These are phyloP conservation scores for Salvia miltiorrhiza DNA, from an alignment of 257 asterid species.

Conservation along the genomic window DNA sequence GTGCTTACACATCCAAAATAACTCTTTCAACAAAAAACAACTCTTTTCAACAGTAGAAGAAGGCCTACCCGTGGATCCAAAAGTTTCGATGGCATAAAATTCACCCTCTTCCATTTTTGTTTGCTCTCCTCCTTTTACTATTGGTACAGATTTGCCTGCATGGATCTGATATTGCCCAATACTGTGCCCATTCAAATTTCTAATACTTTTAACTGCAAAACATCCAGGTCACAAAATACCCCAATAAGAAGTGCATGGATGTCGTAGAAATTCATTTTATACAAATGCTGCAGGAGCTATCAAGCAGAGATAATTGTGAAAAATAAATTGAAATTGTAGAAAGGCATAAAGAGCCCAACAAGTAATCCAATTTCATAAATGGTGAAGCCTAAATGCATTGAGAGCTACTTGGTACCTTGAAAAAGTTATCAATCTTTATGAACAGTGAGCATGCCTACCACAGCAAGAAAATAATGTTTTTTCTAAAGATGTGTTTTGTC, in stretches of 20 bases:
- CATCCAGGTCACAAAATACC: slow-evolving; percentile 17
- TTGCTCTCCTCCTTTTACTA: slow-evolving; percentile 96
- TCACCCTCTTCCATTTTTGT: slow-evolving; percentile 99
- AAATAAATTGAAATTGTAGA: no score
- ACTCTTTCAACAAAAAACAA: background rate
- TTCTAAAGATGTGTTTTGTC: background rate
- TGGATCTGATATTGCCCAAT: slow-evolving; percentile 92
- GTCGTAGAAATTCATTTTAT: background rate
- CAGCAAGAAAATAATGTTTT: background rate
- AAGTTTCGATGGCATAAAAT: slow-evolving; percentile 94
- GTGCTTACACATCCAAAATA: slow-evolving; percentile 1
- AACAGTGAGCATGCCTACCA: background rate
- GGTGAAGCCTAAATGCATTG: background rate
- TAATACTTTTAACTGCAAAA: slow-evolving; percentile 84
- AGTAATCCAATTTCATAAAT: background rate
- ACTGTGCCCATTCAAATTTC: slow-evolving; percentile 95
- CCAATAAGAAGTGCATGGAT: background rate
- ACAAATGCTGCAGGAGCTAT: background rate
- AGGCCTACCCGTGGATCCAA: slow-evolving; percentile 84
- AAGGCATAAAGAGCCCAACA: background rate
- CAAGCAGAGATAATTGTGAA: background rate
- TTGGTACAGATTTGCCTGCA: slow-evolving; percentile 98
- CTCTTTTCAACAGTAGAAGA: background rate
- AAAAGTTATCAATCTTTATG: background rate
- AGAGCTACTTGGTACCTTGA: background rate